phyloP scores from a whole-genome alignment of 2,329 filamentous ascomycete species.

The Penicillium thymicola region DNA sequence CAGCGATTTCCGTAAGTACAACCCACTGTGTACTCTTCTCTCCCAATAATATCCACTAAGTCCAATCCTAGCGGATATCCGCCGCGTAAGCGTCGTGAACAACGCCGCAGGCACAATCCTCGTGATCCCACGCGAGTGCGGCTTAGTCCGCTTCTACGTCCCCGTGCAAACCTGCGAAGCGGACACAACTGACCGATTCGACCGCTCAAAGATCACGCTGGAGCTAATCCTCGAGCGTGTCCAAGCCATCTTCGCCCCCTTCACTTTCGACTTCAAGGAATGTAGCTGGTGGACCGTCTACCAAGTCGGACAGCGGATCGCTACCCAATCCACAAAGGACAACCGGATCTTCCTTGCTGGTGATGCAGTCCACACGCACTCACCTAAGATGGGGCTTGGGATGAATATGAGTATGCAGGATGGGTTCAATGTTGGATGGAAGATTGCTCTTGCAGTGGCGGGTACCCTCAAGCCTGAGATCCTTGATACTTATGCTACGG shows the following conservation, averaged over 20 bases:
- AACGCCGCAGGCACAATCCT: constrained; percentile 49
- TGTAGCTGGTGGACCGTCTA: constrained; percentile 25
- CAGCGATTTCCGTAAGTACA: constrained; percentile 36
- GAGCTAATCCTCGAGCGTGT: constrained; percentile 18
- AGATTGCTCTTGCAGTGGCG: constrained; percentile 49
- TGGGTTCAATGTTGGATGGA: constrained; percentile 56
- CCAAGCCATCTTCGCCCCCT: constrained; percentile 17
- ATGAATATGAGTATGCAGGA: constrained; percentile 49
- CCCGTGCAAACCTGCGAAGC: constrained; percentile 19
- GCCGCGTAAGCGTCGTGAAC: constrained; percentile 55
- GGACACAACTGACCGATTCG: constrained; percentile 8
- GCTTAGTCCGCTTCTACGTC: constrained; percentile 22
- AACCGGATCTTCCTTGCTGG: constrained; percentile 20
- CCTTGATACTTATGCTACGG: constrained; percentile 51
- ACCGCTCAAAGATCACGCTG: constrained; percentile 19
- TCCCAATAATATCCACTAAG: background rate
- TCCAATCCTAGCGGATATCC: constrained; percentile 47
- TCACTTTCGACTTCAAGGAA: constrained; percentile 19
- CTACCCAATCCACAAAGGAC: constrained; percentile 14
- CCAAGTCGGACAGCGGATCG: constrained; percentile 23
- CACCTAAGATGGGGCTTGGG: constrained; percentile 22
- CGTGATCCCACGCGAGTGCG: constrained; percentile 22
- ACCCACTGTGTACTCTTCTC: too few relatives aligned
- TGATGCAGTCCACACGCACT: constrained; percentile 26
- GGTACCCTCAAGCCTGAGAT: constrained; percentile 40